Percentiles rank a stretch among this genome's conserved stretches.
phyloP scores from a whole-genome alignment of 31 red algal species.

The Endocladia muricata region DNA sequence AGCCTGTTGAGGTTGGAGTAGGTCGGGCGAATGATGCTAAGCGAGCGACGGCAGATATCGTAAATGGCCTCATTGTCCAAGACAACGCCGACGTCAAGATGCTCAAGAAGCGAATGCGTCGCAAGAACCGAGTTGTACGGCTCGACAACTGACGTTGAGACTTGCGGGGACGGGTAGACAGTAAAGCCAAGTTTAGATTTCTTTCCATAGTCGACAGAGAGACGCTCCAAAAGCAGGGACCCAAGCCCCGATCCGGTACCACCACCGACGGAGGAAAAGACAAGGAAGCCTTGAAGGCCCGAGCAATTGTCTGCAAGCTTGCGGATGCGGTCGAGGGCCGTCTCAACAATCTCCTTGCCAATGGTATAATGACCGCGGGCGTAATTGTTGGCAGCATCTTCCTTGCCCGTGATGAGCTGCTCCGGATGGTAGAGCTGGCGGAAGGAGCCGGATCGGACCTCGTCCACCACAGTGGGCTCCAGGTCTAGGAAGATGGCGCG shows the following conservation, averaged over 20 bases:
- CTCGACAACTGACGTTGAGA: conserved; percentile 98
- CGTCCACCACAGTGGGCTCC: conserved; percentile 98
- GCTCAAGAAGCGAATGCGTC: conserved; percentile 98
- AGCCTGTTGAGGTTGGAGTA: conserved; percentile 98
- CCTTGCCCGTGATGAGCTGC: conserved; percentile 97
- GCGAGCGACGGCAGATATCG: conserved; percentile 92
- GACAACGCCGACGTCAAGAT: conserved; percentile 92
- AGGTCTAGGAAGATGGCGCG: conserved; percentile 98
- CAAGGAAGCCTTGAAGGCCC: conserved; percentile 96
- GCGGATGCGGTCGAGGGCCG: conserved; percentile 94
- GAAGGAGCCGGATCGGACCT: conserved; percentile 92
- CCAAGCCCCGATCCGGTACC: conserved; percentile 99
- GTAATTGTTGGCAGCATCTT: conserved; percentile 99
- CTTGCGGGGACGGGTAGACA: conserved; percentile 98
- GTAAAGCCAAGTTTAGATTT: conserved; percentile 99
- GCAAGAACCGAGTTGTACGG: conserved; percentile 99
- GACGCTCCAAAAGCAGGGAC: conserved; percentile 93
- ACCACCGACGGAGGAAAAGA: conserved; percentile 98
- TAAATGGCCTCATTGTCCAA: conserved; percentile 99
- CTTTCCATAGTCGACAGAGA: conserved; percentile 99
- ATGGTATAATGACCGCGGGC: conserved; percentile 99
- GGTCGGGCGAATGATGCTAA: conserved; percentile 89
- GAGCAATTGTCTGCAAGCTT: conserved; percentile 97
- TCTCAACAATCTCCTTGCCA: conserved; percentile 99
- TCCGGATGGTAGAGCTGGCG: conserved; percentile 94